phyloP scores from a whole-genome alignment of 148 eudicot genomes.

The Camellia sinensis region DNA sequence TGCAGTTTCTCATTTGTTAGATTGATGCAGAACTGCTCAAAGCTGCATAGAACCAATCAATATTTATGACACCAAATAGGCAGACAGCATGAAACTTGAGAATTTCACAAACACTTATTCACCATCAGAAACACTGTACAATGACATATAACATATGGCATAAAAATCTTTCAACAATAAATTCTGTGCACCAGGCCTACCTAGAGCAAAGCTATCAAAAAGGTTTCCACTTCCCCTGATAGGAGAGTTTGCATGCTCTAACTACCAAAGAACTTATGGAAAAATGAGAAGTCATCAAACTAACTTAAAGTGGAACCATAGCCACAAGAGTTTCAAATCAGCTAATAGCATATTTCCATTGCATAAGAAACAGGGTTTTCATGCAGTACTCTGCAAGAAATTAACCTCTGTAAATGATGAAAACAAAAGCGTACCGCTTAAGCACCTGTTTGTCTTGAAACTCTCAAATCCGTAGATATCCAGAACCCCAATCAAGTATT shows the following conservation, averaged over 20 bases:
- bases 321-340: slow-evolving; percentile 5
- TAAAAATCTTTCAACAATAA: too few relatives aligned
- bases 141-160: background rate
- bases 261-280: background rate
- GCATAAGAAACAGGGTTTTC: slow-evolving; percentile 6
- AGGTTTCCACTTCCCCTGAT: background rate
- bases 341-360: background rate
- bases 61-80: slow-evolving; percentile 10
- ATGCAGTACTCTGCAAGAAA: slow-evolving; percentile 28
- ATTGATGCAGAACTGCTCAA: slow-evolving; percentile 98
- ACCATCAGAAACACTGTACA: background rate
- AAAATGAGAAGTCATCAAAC: slow-evolving; percentile 1
- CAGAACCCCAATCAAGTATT: slow-evolving; percentile 77
- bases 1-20: slow-evolving; percentile 97
- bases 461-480: slow-evolving; percentile 98
- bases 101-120: background rate
- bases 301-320: background rate
- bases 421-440: slow-evolving; percentile 96
- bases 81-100: background rate
- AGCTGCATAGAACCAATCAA: slow-evolving; percentile 56
- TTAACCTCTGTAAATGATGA: slow-evolving; percentile 34
- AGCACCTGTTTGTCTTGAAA: slow-evolving; percentile 99
- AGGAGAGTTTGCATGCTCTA: background rate
- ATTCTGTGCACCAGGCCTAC: background rate
- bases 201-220: background rate